phyloP scores from a whole-genome alignment of 2,329 filamentous ascomycete genomes.

The Penicillium hesseltinei region DNA sequence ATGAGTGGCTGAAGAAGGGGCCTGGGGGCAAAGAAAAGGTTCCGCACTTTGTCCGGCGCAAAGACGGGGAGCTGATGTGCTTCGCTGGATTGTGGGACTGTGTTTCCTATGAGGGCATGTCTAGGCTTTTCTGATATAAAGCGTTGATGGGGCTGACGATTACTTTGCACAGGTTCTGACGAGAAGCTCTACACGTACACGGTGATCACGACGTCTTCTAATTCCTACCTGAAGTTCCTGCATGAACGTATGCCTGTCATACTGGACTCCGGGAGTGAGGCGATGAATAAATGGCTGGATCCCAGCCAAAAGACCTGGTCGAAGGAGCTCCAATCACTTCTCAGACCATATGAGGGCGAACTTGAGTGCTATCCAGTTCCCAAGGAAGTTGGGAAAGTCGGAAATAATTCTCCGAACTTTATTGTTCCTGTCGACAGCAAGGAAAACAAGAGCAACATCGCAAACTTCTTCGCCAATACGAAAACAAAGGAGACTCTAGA shows the following conservation, averaged over 20 bases:
- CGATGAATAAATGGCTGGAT: conserved; percentile 74
- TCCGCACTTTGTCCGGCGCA: conserved; percentile 78
- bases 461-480: conserved; percentile 78
- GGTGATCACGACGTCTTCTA: conserved; percentile 87
- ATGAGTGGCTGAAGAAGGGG: conserved; percentile 87
- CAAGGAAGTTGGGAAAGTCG: conserved; percentile 90
- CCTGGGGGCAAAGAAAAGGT: conserved; percentile 71
- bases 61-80: conserved; percentile 80
- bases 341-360: conserved; percentile 76
- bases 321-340: conserved; percentile 69
- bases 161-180: conserved; percentile 50
- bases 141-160: not conserved
- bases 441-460: conserved; percentile 90
- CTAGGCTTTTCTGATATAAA: not conserved
- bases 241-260: conserved; percentile 97
- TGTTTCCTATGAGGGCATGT: conserved; percentile 70
- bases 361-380: conserved; percentile 83
- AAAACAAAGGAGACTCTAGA: conserved; percentile 30
- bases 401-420: conserved; percentile 82
- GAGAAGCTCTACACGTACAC: conserved; percentile 84
- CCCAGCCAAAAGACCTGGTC: conserved; percentile 71
- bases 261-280: conserved; percentile 70
- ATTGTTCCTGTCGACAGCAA: conserved; percentile 78
- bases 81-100: conserved; percentile 92
- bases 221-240: conserved; percentile 76